Evolutionary conservation across 768 basidiomycete genomes (phyloP).

Genomic region (Pleurotus cornucopiae): DNA sequence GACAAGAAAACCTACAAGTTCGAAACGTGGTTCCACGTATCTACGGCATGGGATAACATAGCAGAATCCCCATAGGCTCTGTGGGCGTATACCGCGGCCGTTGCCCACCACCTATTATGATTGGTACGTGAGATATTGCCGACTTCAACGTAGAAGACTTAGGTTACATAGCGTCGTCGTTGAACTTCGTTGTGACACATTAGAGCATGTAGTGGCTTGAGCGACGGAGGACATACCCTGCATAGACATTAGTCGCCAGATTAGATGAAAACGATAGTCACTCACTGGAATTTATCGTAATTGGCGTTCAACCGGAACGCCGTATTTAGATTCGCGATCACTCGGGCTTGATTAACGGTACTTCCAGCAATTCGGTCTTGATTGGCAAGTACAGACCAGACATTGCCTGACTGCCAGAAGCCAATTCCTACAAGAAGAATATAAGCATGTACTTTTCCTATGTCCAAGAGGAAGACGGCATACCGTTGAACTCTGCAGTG

Average conservation of each 20-base stretch:
- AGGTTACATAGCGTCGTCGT: constrained; percentile 42
- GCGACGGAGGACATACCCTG: neutral
- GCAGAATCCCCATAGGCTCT: constrained; percentile 41
- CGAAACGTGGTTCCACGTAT: constrained; percentile 45
- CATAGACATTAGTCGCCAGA: neutral
- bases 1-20: constrained; percentile 31
- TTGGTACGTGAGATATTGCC: neutral
- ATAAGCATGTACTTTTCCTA: constrained; percentile 23
- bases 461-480: constrained; percentile 5
- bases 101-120: constrained; percentile 45
- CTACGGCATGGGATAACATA: constrained; percentile 38
- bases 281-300: constrained; percentile 40
- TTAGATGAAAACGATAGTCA: constrained; percentile 16
- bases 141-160: neutral
- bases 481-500: constrained; percentile 41
- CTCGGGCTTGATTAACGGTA: constrained; percentile 30
- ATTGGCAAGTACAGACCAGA: constrained; percentile 46
- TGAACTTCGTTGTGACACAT: constrained; percentile 25
- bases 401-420: constrained; percentile 52
- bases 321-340: constrained; percentile 35
- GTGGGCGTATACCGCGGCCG: constrained; percentile 45
- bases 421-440: constrained; percentile 32
- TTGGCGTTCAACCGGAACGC: constrained; percentile 33
- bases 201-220: neutral
- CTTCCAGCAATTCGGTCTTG: constrained; percentile 36